Base-by-base conservation (phyloP, 768 basidiomycete genomes). In the Suillus fuscotomentosus region DNA sequence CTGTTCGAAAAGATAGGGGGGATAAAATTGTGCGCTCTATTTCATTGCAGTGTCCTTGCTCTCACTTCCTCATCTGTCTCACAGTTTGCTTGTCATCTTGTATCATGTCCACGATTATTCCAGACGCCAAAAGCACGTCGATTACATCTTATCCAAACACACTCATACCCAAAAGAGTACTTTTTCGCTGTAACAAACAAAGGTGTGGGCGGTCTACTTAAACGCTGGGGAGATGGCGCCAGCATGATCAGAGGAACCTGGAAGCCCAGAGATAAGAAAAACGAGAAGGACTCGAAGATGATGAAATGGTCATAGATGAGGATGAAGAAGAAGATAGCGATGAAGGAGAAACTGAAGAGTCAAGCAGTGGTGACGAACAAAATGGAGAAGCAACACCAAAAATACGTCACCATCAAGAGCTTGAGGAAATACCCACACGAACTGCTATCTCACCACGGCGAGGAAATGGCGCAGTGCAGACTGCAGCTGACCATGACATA, bases 151-250 rank as follows among this genome's bases (percentile, higher is more conserved):
- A 92, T 96, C 54, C 83, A 88, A 69, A 85, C 81, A 15, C 95
- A 97, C 70, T 86, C 83, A 60, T 97, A 90, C 72, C 94, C 94
- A 5, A 92, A 92, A 72, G 86, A 95, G 71, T 97, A 90, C 75
- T 96, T 94, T 77, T 97, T 96, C 73, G 86, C 91, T 22, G 89
- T 97, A 22, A 95, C 92, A 17, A 95, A 95, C 77, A 94, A 92
- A 72, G 95, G 95, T 24, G 86, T 95, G 14, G 93, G 92, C 14
- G 91, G 89, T 4, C 77, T 95, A 20, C 74, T 94, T 62, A 85
- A 86, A 73, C 85, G 80, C 70, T 94, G 92, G 91, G 93, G 93
- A 11, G 90, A 91, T 64, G 93, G 92, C 7, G 93, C 86, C 5
- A 93, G 90, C 68, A 81, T 95, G 78, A 80, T 94, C 61, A 82